phyloP scores from a whole-genome alignment of 768 basidiomycete species.

The Russula ochroleuca region DNA sequence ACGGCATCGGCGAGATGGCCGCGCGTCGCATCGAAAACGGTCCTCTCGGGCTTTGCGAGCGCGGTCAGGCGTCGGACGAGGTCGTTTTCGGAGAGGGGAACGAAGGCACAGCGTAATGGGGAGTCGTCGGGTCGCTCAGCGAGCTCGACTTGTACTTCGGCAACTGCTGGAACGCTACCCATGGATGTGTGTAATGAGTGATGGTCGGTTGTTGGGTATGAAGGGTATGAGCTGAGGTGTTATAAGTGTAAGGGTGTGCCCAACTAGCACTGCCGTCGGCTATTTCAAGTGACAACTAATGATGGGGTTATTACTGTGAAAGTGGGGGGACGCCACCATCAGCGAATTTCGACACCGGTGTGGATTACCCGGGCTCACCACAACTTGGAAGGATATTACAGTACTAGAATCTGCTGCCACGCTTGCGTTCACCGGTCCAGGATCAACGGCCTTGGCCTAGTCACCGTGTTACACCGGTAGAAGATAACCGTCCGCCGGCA shows the following conservation, averaged over 20 bases:
- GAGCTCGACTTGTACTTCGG: slow-evolving; percentile 23
- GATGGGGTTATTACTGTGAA: slow-evolving; percentile 1
- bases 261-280: not conserved
- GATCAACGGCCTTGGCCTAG: not conserved
- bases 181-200: not conserved
- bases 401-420: not conserved
- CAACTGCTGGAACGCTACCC: slow-evolving; percentile 2
- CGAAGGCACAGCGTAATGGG: slow-evolving; percentile 23
- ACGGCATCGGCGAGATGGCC: slow-evolving; percentile 38
- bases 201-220: not conserved
- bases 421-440: slow-evolving; percentile 1
- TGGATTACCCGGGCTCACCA: not conserved
- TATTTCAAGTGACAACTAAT: not conserved
- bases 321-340: slow-evolving; percentile 17
- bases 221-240: not conserved
- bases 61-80: slow-evolving; percentile 14
- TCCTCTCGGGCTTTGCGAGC: slow-evolving; percentile 22
- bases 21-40: slow-evolving; percentile 22
- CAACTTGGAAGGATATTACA: not conserved
- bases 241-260: not conserved
- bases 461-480: not conserved
- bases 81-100: slow-evolving; percentile 22
- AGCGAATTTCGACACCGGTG: slow-evolving; percentile 1
- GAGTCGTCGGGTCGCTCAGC: slow-evolving; percentile 25
- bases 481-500: not conserved